These are phyloP conservation scores for Brasilioporus rufonigricans DNA, from an alignment of 768 basidiomycete species.

Conservation along the genomic window DNA sequence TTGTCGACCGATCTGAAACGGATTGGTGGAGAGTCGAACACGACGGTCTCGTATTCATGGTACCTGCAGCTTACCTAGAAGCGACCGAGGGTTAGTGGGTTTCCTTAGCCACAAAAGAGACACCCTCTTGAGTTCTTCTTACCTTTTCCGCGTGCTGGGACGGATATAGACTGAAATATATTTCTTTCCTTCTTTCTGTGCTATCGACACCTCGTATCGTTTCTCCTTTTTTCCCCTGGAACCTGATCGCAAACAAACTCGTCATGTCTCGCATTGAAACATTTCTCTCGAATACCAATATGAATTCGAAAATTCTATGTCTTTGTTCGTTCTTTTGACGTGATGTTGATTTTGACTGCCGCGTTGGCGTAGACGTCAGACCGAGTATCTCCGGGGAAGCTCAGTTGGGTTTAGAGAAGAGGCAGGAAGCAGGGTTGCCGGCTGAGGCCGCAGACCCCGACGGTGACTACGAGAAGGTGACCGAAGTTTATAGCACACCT, in stretches of 20 bases:
- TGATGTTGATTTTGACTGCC: constrained; percentile 10
- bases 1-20: constrained; percentile 79
- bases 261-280: constrained; percentile 6
- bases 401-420: neutral
- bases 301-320: constrained; percentile 11
- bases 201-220: constrained; percentile 30
- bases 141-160: constrained; percentile 40
- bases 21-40: constrained; percentile 98
- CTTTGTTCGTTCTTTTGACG: constrained; percentile 4
- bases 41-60: constrained; percentile 81
- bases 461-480: constrained; percentile 5
- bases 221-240: neutral
- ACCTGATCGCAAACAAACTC: constrained; percentile 8
- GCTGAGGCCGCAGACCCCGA: neutral
- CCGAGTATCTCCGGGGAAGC: neutral
- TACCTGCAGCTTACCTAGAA: constrained; percentile 91
- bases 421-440: neutral
- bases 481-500: constrained; percentile 26
- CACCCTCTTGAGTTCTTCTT: constrained; percentile 54
- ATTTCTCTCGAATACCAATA: constrained; percentile 9
- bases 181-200: constrained; percentile 54
- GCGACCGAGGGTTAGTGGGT: constrained; percentile 84
- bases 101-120: constrained; percentile 28
- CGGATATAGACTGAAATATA: constrained; percentile 79
- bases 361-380: constrained; percentile 6